A percentile compares a stretch with the other conserved stretches of the same genome.
Evolutionary conservation across 2,329 filamentous ascomycete genomes (phyloP).

Genomic region (Trichoderma asperellum): DNA sequence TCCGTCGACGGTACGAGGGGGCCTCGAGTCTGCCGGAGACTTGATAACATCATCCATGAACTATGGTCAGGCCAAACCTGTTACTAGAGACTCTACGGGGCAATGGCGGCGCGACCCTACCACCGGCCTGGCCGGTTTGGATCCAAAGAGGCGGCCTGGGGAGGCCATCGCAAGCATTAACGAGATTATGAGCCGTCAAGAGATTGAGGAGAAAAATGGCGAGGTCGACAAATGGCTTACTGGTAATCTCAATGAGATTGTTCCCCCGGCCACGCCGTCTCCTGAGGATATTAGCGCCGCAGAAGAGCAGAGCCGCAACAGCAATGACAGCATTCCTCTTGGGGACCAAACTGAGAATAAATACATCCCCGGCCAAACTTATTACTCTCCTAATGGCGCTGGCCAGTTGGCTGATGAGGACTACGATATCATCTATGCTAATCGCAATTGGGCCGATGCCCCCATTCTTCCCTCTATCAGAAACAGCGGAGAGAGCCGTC

Average conservation of each 20-base stretch:
- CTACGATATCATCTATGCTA: constrained; percentile 53
- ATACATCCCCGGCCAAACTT: constrained; percentile 53
- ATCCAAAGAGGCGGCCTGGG: constrained; percentile 49
- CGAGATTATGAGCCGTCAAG: constrained; percentile 49
- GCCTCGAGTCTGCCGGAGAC: constrained; percentile 47
- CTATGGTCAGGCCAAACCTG: constrained; percentile 27
- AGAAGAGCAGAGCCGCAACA: constrained; percentile 36
- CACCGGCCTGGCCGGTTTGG: constrained; percentile 52
- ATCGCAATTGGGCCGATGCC: constrained; percentile 54
- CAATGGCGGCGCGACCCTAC: constrained; percentile 46
- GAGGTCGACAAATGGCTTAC: constrained; percentile 58
- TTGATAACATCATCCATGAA: constrained; percentile 38
- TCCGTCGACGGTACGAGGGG: constrained; percentile 43
- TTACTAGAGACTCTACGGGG: constrained; percentile 47
- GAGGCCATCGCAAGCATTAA: constrained; percentile 55
- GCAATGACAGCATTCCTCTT: constrained; percentile 50
- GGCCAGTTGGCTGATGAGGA: constrained; percentile 52
- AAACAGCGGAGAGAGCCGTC: constrained; percentile 36
- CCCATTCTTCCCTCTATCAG: constrained; percentile 54
- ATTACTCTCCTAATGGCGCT: constrained; percentile 48
- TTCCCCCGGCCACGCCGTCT: constrained; percentile 36
- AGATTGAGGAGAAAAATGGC: constrained; percentile 52
- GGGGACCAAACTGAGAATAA: constrained; percentile 56
- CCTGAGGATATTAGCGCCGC: constrained; percentile 34
- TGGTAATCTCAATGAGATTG: constrained; percentile 39